A percentile compares a stretch with the other conserved stretches of the same genome.
Conservation (phyloP, 768 basidiomycete genomes). For the Lanmaoa rubissima region DNA sequence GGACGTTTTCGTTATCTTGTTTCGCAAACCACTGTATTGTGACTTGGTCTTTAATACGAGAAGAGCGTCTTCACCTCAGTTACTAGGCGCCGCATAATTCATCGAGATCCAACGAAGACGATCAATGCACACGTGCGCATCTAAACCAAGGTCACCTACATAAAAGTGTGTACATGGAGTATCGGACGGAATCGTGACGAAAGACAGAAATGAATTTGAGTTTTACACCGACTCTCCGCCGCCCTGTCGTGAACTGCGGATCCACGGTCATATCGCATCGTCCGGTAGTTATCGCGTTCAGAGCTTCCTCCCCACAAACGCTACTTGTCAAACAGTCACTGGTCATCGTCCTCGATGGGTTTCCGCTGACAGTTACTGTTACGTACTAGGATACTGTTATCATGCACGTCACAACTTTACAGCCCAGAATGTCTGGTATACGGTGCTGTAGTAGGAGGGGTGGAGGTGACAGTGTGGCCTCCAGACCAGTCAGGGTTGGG, state of each 20-base stretch:
- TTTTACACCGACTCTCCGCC: neutral
- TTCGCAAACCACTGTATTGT: neutral
- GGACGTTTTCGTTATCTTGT: slow-evolving; percentile 9
- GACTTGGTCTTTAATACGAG: too few species aligned
- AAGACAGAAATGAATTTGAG: neutral
- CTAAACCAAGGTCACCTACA: neutral
- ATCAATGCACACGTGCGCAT: neutral
- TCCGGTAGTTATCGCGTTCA: neutral
- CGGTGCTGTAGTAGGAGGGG: neutral
- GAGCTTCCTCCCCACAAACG: neutral
- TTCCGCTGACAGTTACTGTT: neutral
- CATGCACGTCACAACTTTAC: neutral
- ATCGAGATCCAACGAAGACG: neutral
- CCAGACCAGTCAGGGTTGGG: neutral
- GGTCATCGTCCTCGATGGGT: neutral
- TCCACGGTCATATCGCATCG: slow-evolving; percentile 17
- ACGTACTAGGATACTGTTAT: neutral
- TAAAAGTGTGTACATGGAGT: neutral
- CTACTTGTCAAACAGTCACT: neutral
- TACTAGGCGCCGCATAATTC: neutral
- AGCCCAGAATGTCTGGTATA: neutral
- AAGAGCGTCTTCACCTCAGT: neutral
- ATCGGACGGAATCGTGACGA: neutral
- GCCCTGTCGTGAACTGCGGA: slow-evolving; percentile 7
- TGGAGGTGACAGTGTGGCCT: neutral